Evolutionary conservation across 805 yeast genomes (phyloP).

Genomic region (Candida patagonica): DNA sequence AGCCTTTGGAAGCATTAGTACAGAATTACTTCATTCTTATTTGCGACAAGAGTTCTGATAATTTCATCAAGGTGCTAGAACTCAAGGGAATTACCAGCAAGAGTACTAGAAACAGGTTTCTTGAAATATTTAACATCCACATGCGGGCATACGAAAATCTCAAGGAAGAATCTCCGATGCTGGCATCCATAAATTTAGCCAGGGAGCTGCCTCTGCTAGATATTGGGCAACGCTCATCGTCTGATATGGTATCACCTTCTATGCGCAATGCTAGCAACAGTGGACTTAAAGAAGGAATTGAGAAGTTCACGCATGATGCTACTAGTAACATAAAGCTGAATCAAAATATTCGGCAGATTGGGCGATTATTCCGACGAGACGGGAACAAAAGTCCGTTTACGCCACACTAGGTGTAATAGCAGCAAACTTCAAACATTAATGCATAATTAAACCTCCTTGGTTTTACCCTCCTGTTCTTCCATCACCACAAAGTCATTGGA

Average conservation of each 20-base stretch:
- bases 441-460: background rate
- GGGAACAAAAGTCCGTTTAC: constrained; percentile 10
- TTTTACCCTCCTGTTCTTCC: constrained; percentile 1
- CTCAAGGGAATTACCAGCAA: constrained; percentile 45
- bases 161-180: constrained; percentile 22
- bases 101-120: constrained; percentile 31
- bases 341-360: constrained; percentile 56
- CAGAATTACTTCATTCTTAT: constrained; percentile 56
- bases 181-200: constrained; percentile 5
- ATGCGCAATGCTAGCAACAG: constrained; percentile 1
- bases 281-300: constrained; percentile 6
- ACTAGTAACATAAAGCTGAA: constrained; percentile 54
- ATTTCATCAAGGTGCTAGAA: constrained; percentile 55
- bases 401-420: background rate
- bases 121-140: constrained; percentile 34
- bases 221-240: constrained; percentile 1
- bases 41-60: constrained; percentile 52
- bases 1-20: constrained; percentile 59
- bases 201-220: background rate
- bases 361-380: constrained; percentile 44
- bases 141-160: constrained; percentile 29
- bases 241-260: background rate
- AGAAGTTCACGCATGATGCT: constrained; percentile 33
- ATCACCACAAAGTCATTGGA: constrained; percentile 9
- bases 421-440: background rate